phyloP scores from a whole-genome alignment of 179 eudicot species.

The Monotropa hypopitys region DNA sequence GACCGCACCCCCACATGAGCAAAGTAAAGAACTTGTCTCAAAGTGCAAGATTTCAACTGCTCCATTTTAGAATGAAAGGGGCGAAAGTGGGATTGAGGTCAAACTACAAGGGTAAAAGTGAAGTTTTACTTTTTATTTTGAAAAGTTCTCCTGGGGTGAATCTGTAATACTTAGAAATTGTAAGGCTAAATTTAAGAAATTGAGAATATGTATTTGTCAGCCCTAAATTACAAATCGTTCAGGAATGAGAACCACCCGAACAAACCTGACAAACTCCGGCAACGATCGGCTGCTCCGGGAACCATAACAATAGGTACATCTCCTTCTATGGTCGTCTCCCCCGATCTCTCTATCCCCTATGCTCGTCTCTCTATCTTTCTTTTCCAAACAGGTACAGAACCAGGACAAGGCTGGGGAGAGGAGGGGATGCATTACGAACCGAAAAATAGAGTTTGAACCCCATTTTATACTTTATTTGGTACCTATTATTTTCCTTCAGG shows the following conservation, averaged over 20 bases:
- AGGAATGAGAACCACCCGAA: neutral
- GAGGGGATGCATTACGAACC: too few relatives aligned
- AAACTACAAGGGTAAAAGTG: neutral
- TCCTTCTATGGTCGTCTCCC: neutral
- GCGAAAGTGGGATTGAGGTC: too few relatives aligned
- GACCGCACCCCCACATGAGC: too few relatives aligned
- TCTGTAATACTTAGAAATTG: neutral
- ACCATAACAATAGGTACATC: neutral
- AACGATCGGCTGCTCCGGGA: neutral
- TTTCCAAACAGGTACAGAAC: too few relatives aligned
- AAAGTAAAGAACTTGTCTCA: neutral
- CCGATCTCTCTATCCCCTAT: neutral
- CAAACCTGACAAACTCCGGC: neutral
- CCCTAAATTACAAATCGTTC: neutral
- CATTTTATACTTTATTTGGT: neutral
- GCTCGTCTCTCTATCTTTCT: neutral
- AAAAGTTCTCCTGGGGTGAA: neutral
- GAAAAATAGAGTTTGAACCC: too few relatives aligned
- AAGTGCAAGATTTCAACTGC: neutral
- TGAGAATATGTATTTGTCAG: neutral
- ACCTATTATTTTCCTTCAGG: neutral
- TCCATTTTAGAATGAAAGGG: neutral
- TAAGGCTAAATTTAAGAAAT: neutral
- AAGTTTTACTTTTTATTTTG: neutral
- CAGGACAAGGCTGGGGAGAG: too few relatives aligned